phyloP scores from a whole-genome alignment of 2,329 filamentous ascomycete genomes.

The Dactylellina sp. region DNA sequence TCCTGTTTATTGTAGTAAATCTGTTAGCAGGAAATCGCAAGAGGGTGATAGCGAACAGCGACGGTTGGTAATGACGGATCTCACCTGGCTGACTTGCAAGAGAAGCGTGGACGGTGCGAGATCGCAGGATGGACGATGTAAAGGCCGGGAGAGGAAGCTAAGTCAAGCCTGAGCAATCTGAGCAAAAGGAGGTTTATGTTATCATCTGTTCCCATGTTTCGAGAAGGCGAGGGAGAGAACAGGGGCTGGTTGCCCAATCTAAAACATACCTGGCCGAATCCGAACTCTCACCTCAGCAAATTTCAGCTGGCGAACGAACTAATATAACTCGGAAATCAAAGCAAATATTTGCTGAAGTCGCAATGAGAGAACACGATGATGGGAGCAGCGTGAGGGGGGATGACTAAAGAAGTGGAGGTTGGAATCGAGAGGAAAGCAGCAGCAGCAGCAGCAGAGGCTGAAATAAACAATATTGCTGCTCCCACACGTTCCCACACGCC shows the following conservation, averaged over 20 bases:
- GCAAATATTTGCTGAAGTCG: too few species aligned
- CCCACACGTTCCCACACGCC: too few species aligned
- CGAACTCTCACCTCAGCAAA: constrained; percentile 2
- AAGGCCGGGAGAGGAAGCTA: constrained; percentile 5
- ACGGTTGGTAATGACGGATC: too few species aligned
- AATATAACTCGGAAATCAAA: too few species aligned
- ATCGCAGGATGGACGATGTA: not conserved
- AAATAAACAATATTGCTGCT: not conserved
- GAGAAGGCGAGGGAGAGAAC: not conserved
- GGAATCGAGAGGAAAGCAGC: not conserved
- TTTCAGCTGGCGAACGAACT: too few species aligned
- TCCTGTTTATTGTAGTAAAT: not conserved
- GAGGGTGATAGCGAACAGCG: not conserved
- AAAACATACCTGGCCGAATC: not conserved
- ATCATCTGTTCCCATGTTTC: not conserved
- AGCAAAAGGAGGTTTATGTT: not conserved
- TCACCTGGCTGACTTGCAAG: not conserved
- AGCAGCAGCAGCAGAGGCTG: constrained; percentile 3
- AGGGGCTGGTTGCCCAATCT: not conserved
- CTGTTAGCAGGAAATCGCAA: not conserved
- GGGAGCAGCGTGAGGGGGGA: not conserved
- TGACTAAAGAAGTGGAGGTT: constrained; percentile 1
- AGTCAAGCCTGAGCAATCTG: too few species aligned
- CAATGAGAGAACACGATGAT: too few species aligned
- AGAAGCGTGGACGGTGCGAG: not conserved